A percentile compares a stretch with the other conserved stretches of the same genome.
Conservation (phyloP, 2,329 filamentous ascomycete species). For the Berkeleyomyces basicola region DNA sequence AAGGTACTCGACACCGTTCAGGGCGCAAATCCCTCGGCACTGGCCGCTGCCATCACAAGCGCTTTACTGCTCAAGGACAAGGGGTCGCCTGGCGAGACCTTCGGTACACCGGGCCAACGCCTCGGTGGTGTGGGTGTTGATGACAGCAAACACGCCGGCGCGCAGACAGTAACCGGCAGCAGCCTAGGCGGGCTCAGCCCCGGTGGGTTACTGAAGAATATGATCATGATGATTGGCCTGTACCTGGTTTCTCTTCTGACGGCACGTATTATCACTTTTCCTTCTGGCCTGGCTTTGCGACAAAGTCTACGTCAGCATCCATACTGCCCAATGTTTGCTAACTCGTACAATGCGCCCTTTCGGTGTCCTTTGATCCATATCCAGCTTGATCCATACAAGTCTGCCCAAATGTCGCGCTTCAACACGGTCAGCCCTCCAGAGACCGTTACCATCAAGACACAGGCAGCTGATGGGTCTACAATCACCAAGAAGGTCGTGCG, state of each 20-base stretch:
- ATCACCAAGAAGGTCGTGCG: conserved; percentile 20
- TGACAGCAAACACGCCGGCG: conserved; percentile 4
- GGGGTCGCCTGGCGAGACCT: conserved; percentile 30
- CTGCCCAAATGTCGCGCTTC: conserved; percentile 42
- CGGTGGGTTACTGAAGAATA: conserved; percentile 25
- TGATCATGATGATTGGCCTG: conserved; percentile 39
- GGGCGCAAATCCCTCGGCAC: conserved; percentile 62
- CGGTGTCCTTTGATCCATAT: neutral
- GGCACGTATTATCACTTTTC: conserved; percentile 24
- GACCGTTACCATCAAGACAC: conserved; percentile 13
- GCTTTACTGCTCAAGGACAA: conserved; percentile 36
- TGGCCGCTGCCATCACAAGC: conserved; percentile 62
- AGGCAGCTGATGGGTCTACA: conserved; percentile 14
- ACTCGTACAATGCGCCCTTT: neutral
- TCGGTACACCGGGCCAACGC: conserved; percentile 39
- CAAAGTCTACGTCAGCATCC: too few species aligned
- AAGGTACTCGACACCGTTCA: conserved; percentile 57
- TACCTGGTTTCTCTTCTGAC: conserved; percentile 47
- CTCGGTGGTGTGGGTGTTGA: conserved; percentile 29
- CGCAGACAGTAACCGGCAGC: conserved; percentile 13
- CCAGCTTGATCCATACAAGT: conserved; percentile 44
- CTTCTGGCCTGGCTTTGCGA: neutral
- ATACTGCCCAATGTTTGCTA: neutral
- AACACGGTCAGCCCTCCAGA: conserved; percentile 31
- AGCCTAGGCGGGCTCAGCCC: conserved; percentile 24